Percentiles rank a stretch among this genome's conserved stretches.
These are phyloP conservation scores for Fraxinus dipetala DNA, from an alignment of 305 asterid species.

Conservation along the genomic window DNA sequence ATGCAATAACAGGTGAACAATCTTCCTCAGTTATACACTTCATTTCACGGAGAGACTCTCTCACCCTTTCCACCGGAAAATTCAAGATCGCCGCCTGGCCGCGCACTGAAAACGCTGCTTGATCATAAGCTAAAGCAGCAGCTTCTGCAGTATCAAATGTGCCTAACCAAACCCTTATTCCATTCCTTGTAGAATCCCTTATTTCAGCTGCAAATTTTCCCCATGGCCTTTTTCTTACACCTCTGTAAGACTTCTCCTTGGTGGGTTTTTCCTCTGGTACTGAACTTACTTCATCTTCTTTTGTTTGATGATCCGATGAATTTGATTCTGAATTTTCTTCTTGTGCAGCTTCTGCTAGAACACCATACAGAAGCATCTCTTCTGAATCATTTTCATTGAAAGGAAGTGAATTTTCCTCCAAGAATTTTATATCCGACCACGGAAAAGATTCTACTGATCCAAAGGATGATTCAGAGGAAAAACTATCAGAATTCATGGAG, in stretches of 20 bases:
- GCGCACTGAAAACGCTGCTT: constrained; percentile 54
- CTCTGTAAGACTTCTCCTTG: constrained; percentile 38
- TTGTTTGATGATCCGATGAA: background rate
- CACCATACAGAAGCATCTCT: constrained; percentile 68
- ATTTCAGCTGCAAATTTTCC: constrained; percentile 66
- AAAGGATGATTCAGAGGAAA: constrained; percentile 38
- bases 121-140: constrained; percentile 72
- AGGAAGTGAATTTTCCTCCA: constrained; percentile 40
- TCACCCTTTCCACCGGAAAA: constrained; percentile 53
- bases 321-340: background rate
- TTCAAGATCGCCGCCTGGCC: constrained; percentile 49
- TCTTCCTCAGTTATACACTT: constrained; percentile 33
- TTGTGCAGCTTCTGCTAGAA: constrained; percentile 29
- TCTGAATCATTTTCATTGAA: constrained; percentile 73
- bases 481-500: constrained; percentile 31
- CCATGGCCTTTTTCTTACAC: constrained; percentile 61
- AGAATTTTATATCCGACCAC: constrained; percentile 27
- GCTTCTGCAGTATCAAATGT: constrained; percentile 60
- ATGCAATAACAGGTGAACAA: constrained; percentile 48
- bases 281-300: constrained; percentile 27
- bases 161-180: constrained; percentile 70
- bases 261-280: background rate
- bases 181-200: constrained; percentile 62
- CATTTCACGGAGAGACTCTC: constrained; percentile 40
- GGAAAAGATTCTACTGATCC: constrained; percentile 34